Conservation (phyloP, 192 early-diverging fungal genomes). For the Helicostylum pulchrum region DNA sequence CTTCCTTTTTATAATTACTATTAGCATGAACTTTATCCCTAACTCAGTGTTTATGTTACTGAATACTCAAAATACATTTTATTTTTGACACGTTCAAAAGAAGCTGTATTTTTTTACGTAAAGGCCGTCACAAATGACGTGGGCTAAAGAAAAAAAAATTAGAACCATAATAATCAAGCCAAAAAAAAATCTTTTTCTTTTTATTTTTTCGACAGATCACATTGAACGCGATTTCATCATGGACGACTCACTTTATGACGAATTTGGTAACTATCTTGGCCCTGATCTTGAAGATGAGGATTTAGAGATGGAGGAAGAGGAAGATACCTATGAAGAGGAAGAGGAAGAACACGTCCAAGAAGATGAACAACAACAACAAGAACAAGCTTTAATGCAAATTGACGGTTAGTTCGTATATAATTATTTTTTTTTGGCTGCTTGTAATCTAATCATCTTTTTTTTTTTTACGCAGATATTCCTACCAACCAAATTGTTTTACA, state of each 20-base stretch:
- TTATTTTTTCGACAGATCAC: too few species aligned
- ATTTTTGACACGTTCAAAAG: too few species aligned
- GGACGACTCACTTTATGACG: slow-evolving; percentile 82
- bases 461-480: slow-evolving; percentile 45
- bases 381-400: slow-evolving; percentile 53
- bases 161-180: too few species aligned
- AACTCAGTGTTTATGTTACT: too few species aligned
- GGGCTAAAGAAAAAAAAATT: too few species aligned
- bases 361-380: slow-evolving; percentile 34
- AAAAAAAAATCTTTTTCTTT: too few species aligned
- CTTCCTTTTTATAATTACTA: too few species aligned
- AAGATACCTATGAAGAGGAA: slow-evolving; percentile 41
- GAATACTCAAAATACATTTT: too few species aligned
- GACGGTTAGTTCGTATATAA: slow-evolving; percentile 55
- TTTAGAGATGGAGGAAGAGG: slow-evolving; percentile 50
- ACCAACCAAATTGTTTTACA: slow-evolving; percentile 86
- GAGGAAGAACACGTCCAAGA: slow-evolving; percentile 28
- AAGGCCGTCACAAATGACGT: too few species aligned
- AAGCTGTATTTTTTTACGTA: too few species aligned
- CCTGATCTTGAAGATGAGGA: slow-evolving; percentile 82
- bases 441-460: too few species aligned
- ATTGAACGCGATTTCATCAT: slow-evolving; percentile 34
- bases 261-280: slow-evolving; percentile 99
- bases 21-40: too few species aligned
- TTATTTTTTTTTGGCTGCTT: background rate